Evolutionary conservation across 768 basidiomycete genomes (phyloP).

Genomic region (Russula sp.): DNA sequence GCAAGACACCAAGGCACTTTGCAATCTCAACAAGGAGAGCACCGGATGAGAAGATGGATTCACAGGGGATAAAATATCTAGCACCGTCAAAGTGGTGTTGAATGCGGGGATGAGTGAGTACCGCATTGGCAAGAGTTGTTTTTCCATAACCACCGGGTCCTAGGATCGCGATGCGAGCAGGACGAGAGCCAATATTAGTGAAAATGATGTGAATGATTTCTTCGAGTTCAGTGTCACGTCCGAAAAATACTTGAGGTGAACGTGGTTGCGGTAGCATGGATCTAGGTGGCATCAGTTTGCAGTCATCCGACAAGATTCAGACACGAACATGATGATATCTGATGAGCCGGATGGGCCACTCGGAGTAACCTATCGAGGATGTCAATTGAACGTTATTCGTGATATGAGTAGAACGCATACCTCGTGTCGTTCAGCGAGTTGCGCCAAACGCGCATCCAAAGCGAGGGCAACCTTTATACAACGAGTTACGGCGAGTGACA

Average conservation of each 20-base stretch:
- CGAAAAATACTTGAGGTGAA: not conserved
- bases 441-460: not conserved
- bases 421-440: not conserved
- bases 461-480: not conserved
- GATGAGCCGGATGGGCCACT: not conserved
- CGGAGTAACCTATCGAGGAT: not conserved
- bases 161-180: conserved; percentile 6
- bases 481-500: not conserved
- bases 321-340: not conserved
- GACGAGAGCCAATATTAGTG: not conserved
- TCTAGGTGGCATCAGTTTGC: not conserved
- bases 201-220: not conserved
- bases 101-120: not conserved
- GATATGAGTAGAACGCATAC: not conserved
- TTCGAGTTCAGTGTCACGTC: not conserved
- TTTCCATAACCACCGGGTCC: conserved; percentile 5
- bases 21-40: conserved; percentile 1
- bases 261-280: not conserved
- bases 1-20: not conserved
- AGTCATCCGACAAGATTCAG: not conserved
- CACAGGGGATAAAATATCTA: conserved; percentile 1
- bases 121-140: not conserved
- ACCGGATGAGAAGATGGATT: not conserved
- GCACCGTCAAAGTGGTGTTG: not conserved
- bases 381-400: not conserved